Base-by-base conservation (phyloP, 352 stramenopile species). In the Lagenidium sp. region DNA sequence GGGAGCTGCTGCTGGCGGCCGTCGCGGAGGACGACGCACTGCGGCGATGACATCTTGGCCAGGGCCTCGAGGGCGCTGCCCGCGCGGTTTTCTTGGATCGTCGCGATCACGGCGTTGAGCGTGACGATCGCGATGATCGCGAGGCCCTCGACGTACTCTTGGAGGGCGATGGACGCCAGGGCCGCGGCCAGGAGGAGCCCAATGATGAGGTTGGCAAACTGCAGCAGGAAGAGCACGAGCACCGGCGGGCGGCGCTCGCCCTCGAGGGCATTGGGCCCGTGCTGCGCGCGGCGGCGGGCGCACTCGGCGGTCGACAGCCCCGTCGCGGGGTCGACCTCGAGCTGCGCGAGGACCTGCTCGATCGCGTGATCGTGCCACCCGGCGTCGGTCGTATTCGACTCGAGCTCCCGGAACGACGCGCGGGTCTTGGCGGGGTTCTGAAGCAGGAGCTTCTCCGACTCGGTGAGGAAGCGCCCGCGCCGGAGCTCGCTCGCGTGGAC, bases 141-240 rank as follows among this genome's bases (percentile, higher is more conserved):
- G 19, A 64, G 28, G 26, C 60, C 60, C 18, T 70, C 56, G 21
- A 67, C 57, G 44, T 54, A 67, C 39, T 70, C 57, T 25, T 67
- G 57, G 7, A 70, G 44, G 16, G 60, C 57, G 26, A 70, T 65
- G 11, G 53, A 64, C 15, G 60, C 60, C 12, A 70, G 29, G n/a
- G 57, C 57, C 16, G 60, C 60, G 20, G 51, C 44, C 49, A 70
- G 51, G 25, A 70, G 53, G 44, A 70, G 28, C 3, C 48, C 50
- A 26, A 67, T 67, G 49, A 70, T 70, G 22, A 70, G 40, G 34
- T 70, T 70, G 21, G 56, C 30, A 36, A 70, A 70, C 31, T 70
- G 60, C 56, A 70, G 40, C 7, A 67, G 20, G 44, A 70, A 70
- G 16, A 70, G 44, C n/a, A 65, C 44, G 18, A 38, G 26, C 25